Base-by-base conservation (phyloP, 257 asterid genomes). In the Leptodermis oblonga region DNA sequence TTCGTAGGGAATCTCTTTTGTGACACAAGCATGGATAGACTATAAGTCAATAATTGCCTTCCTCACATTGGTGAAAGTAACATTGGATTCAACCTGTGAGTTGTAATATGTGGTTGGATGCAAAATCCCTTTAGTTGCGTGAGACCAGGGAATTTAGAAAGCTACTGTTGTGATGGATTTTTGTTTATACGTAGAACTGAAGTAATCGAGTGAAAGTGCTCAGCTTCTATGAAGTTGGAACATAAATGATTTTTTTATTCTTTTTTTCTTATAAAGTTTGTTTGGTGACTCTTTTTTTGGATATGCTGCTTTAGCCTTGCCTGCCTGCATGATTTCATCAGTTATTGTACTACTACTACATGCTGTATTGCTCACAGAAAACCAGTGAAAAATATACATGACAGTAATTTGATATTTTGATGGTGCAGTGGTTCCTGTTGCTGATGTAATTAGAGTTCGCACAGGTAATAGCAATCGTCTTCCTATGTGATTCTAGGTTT, bases 391-490 rank as follows among this genome's bases (percentile, higher is more conserved):
- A 7, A 3, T 14, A 34, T 14, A 34, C 13, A 9, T 60, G 45
- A 11, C 9, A 30, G 26, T 70, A 68, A n/a, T 39, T 17, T 62
- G 65, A 28, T 74, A 49, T 45, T n/a, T 65, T 72, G 25, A 68
- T 67, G 70, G 73, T 80, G 92, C 95, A 92, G 98, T 92, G 92
- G 73, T 73, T 65, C 98, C 97, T 3, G 89, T 92, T 31, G 74
- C 95, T 53, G 96, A 92, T 66, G 79, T 92, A 45, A 83, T 92
- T 48, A 88, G 98, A 80, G 86, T 92, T 73, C 97, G 98, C 69
- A 92, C 98, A 45, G 97, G 98, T 90, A 81, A 77, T 78, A 33
- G n/a, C n/a, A n/a, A n/a, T n/a, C n/a, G n/a, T 18, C 36, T 31
- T 13, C 59, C 13, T 52, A 5, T 51, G 10, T 51, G n/a, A n/a